Conservation (phyloP, 768 basidiomycete species). For the Mycena filopes region DNA sequence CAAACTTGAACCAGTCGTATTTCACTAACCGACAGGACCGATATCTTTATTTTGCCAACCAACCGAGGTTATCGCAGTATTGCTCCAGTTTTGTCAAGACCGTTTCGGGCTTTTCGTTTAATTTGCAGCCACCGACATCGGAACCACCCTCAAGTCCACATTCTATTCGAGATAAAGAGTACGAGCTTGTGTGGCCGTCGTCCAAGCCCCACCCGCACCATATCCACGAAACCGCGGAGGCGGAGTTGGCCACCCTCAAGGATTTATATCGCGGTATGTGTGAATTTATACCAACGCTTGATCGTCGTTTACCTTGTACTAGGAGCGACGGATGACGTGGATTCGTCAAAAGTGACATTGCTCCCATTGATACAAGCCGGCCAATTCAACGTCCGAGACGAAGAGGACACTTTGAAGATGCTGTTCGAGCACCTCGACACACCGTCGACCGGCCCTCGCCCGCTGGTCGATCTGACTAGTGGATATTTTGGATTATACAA, state of each 20-base stretch:
- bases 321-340: constrained; percentile 36
- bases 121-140: constrained; percentile 45
- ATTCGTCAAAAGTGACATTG: constrained; percentile 57
- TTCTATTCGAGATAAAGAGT: constrained; percentile 53
- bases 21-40: constrained; percentile 97
- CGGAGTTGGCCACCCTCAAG: constrained; percentile 72
- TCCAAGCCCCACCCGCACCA: constrained; percentile 71
- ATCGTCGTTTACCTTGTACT: too few species aligned
- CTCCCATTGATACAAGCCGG: constrained; percentile 92
- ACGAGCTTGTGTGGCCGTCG: constrained; percentile 75
- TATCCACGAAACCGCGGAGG: constrained; percentile 69
- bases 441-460: constrained; percentile 39
- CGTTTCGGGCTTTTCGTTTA: constrained; percentile 80
- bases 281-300: constrained; percentile 1
- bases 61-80: constrained; percentile 79
- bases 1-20: constrained; percentile 93
- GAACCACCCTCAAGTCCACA: constrained; percentile 32
- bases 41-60: constrained; percentile 78
- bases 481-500: constrained; percentile 94
- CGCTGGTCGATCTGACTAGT: constrained; percentile 85
- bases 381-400: constrained; percentile 87
- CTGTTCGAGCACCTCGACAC: constrained; percentile 65
- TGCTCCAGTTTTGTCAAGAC: constrained; percentile 81
- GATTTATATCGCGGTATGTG: constrained; percentile 40
- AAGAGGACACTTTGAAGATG: constrained; percentile 70